Conservation (phyloP, 495 filamentous ascomycete genomes). For the Penicilliopsis zonata region DNA sequence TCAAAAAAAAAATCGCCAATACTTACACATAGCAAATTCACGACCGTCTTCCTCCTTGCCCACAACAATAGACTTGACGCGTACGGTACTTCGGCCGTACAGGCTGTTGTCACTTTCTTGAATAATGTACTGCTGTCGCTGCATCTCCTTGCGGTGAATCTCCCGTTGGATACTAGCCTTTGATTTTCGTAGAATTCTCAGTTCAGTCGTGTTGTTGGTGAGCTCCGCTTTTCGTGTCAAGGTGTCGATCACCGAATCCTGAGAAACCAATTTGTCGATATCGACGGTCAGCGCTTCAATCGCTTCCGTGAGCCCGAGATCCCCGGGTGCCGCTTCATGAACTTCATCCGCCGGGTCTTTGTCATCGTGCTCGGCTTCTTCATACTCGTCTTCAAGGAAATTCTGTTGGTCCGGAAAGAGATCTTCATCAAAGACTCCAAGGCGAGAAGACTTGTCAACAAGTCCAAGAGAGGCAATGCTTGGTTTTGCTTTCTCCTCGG, state of each 20-base stretch:
- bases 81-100: slow-evolving; percentile 79
- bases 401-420: slow-evolving; percentile 86
- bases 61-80: slow-evolving; percentile 84
- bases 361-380: slow-evolving; percentile 51
- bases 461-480: slow-evolving; percentile 87
- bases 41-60: slow-evolving; percentile 85
- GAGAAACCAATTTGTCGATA: slow-evolving; percentile 77
- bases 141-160: slow-evolving; percentile 86
- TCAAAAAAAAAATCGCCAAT: background rate
- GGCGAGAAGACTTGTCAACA: slow-evolving; percentile 64
- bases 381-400: slow-evolving; percentile 74
- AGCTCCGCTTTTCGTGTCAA: slow-evolving; percentile 88
- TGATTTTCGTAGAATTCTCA: slow-evolving; percentile 87
- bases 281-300: slow-evolving; percentile 74
- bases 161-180: slow-evolving; percentile 87
- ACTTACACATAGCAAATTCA: slow-evolving; percentile 77
- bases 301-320: slow-evolving; percentile 86
- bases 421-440: slow-evolving; percentile 90
- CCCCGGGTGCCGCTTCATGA: slow-evolving; percentile 89
- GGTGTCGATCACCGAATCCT: slow-evolving; percentile 86
- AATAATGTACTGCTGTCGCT: slow-evolving; percentile 91
- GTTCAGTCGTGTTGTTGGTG: slow-evolving; percentile 88
- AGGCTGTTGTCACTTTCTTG: slow-evolving; percentile 98
- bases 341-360: slow-evolving; percentile 68
- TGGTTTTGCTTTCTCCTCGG: slow-evolving; percentile 51